phyloP scores from a whole-genome alignment of 148 eudicot species.

The Heliosperma pusillum region DNA sequence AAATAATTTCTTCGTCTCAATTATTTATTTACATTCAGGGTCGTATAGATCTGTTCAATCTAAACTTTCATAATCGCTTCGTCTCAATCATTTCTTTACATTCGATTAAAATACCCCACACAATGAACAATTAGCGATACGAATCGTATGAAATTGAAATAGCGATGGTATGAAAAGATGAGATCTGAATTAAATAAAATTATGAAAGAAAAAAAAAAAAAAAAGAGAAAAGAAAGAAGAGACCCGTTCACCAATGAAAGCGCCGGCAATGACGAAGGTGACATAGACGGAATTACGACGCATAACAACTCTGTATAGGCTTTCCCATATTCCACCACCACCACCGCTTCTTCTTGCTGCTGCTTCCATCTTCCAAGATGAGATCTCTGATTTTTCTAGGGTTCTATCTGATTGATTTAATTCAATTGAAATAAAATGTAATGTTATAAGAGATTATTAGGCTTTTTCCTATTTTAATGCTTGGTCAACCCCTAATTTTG shows the following conservation, averaged over 20 bases:
- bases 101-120: too few species aligned
- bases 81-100: too few species aligned
- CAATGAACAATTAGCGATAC: background rate
- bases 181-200: background rate
- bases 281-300: conserved; percentile 75
- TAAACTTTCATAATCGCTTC: background rate
- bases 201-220: too few species aligned
- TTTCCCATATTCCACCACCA: conserved; percentile 46
- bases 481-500: background rate
- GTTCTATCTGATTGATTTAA: background rate
- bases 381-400: background rate
- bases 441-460: background rate
- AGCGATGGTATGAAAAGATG: background rate
- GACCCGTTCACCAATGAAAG: conserved; percentile 69
- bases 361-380: conserved; percentile 29
- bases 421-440: background rate
- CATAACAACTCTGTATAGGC: conserved; percentile 60
- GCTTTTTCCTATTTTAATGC: background rate
- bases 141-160: too few species aligned
- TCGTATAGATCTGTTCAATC: background rate
- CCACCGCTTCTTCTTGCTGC: conserved; percentile 40
- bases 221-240: background rate
- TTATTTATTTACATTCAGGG: too few species aligned
- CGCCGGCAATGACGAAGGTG: conserved; percentile 82
- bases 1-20: too few species aligned